phyloP scores from a whole-genome alignment of 805 yeast genomes.

The Grigorovia jiainica region DNA sequence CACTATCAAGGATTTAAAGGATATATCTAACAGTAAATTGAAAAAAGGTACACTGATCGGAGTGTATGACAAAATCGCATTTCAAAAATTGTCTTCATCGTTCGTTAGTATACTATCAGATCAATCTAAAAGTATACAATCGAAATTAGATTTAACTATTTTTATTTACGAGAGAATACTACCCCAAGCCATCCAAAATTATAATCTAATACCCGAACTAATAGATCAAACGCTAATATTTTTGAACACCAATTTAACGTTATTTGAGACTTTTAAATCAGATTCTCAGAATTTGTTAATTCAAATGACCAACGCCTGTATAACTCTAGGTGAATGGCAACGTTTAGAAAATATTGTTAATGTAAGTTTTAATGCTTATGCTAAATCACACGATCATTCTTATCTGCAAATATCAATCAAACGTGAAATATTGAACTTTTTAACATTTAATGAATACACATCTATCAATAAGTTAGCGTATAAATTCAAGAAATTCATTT shows the following conservation, averaged over 20 bases:
- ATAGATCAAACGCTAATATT: slow-evolving; percentile 17
- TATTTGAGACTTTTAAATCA: neutral
- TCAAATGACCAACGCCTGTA: slow-evolving; percentile 11
- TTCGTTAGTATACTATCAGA: neutral
- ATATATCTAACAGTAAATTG: too few relatives aligned
- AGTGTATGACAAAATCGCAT: neutral
- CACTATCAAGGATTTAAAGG: too few relatives aligned
- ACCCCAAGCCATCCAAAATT: neutral
- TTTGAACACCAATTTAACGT: slow-evolving; percentile 9
- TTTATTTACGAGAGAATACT: neutral
- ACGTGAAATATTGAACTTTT: slow-evolving; percentile 7
- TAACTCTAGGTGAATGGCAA: slow-evolving; percentile 12
- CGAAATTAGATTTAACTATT: neutral
- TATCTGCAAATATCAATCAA: slow-evolving; percentile 11
- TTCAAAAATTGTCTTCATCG: neutral
- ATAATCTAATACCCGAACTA: slow-evolving; percentile 1
- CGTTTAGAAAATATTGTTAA: slow-evolving; percentile 21
- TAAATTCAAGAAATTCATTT: slow-evolving; percentile 9
- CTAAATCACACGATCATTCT: slow-evolving; percentile 8
- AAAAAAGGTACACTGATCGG: too few relatives aligned
- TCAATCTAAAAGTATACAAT: neutral
- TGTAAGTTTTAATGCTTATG: slow-evolving; percentile 21
- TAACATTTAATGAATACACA: slow-evolving; percentile 2
- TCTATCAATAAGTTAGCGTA: neutral
- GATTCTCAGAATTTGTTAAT: slow-evolving; percentile 4